These are phyloP conservation scores for Przewalskia tangutica DNA, from an alignment of 257 asterid genomes.

Conservation along the genomic window DNA sequence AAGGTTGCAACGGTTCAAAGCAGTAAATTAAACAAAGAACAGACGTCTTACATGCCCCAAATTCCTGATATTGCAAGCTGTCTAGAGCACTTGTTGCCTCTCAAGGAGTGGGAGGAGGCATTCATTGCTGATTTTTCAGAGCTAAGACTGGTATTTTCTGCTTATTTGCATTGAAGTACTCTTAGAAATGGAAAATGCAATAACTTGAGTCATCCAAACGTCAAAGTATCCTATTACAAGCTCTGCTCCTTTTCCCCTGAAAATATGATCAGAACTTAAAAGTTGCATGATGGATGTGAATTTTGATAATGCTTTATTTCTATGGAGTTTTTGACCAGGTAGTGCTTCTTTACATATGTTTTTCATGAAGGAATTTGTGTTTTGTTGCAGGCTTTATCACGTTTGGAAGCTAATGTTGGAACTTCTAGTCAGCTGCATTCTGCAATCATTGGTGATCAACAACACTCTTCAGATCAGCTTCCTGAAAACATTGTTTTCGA, in stretches of 20 bases:
- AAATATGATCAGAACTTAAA: background rate
- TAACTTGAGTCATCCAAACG: background rate
- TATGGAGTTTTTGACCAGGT: background rate
- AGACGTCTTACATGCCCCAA: constrained; percentile 79
- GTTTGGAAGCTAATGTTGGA: constrained; percentile 23
- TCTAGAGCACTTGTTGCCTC: constrained; percentile 64
- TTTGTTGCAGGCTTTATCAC: constrained; percentile 45
- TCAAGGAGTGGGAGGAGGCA: constrained; percentile 85
- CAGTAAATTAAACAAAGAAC: constrained; percentile 42
- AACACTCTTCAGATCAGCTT: constrained; percentile 20
- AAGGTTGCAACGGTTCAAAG: constrained; percentile 45
- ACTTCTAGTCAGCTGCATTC: constrained; percentile 13
- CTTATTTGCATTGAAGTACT: background rate
- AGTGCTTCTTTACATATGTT: background rate
- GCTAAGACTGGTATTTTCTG: constrained; percentile 56
- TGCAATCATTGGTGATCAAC: background rate
- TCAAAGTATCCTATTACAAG: background rate
- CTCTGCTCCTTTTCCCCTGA: background rate
- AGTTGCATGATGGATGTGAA: background rate
- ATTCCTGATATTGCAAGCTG: constrained; percentile 80
- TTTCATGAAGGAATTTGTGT: background rate
- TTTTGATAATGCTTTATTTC: background rate
- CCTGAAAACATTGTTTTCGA: constrained; percentile 20
- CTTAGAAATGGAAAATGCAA: background rate
- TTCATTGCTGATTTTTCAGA: constrained; percentile 77